Evolutionary conservation across 371 early-diverging fungal genomes (phyloP), one percentile per base, ranked within the genome.

Genomic region (Mortierella sp.): DNA sequence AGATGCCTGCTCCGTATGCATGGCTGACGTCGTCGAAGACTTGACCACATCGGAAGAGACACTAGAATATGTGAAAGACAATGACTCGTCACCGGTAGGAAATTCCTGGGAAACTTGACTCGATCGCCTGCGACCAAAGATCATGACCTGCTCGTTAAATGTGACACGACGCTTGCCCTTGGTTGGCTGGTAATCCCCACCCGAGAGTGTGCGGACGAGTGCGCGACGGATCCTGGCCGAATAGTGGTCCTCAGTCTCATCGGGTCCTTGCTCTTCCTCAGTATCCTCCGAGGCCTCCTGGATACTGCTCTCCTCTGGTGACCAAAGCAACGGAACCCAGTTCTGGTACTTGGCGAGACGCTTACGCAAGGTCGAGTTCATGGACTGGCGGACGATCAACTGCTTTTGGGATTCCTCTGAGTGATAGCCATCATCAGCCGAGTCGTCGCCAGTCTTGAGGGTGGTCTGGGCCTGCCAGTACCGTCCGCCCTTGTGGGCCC

Each of bases 121-220:
- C 7, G 82, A 77, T 73, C 79, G 86, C 72, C 75, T 76, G 72
- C 82, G 82, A 76, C 82, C 82, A 49, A 82, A 71, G 65, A 86
- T 70, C 49, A 75, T 44, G 21, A 82, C 86, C 58, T 82, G 70
- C 78, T 86, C 86, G 51, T 82, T 82, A 60, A 86, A 86, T 11
- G 86, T 86, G 54, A 86, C 86, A 41, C 79, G 65, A 38, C 65
- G 82, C 72, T 86, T 86, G 70, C 79, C 71, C 56, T 56, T 75
- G 70, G 76, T 24, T 32, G 82, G 78, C 68, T 44, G 58, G 63
- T 75, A 44, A 41, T 58, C 49, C 46, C 76, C 79, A 2, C 65
- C 65, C 1, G 83, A 83, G n/a, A 79, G 46, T 2, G 80, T 79
- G 60, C 75, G 74, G 68, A 56, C 76, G 2, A 79, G 49, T 3